phyloP scores from a whole-genome alignment of 1,284 basidiomycete species.

The Cryptococcus sp. region DNA sequence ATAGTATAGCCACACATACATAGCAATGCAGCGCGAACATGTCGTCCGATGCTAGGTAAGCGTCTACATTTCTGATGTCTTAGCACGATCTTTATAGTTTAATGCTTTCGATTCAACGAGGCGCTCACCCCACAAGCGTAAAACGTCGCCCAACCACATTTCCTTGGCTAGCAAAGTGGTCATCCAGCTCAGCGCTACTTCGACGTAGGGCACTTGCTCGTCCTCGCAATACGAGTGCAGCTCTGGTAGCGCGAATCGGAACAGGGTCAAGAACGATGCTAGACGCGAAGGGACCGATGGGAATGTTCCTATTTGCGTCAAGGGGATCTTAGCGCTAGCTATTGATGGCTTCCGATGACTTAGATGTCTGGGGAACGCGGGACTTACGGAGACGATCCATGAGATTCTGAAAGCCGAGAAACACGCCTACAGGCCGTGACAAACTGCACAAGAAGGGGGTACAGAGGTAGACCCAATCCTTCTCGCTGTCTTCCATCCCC shows the following conservation, averaged over 20 bases:
- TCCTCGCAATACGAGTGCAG: slow-evolving; percentile 51
- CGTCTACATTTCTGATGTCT: slow-evolving; percentile 25
- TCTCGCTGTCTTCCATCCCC: slow-evolving; percentile 22
- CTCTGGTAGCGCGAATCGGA: slow-evolving; percentile 45
- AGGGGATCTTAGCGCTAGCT: neutral
- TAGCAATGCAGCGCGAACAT: slow-evolving; percentile 52
- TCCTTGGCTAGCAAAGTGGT: slow-evolving; percentile 44
- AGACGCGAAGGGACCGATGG: slow-evolving; percentile 45
- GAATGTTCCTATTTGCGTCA: slow-evolving; percentile 27
- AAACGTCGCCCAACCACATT: slow-evolving; percentile 50
- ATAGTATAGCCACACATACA: slow-evolving; percentile 48
- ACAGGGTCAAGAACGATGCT: slow-evolving; percentile 45
- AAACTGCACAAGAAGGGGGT: slow-evolving; percentile 49
- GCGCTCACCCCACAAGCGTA: slow-evolving; percentile 48
- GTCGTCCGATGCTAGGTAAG: slow-evolving; percentile 48
- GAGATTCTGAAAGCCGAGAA: slow-evolving; percentile 42
- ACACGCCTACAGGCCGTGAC: slow-evolving; percentile 40
- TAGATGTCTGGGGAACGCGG: neutral
- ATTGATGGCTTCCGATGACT: neutral
- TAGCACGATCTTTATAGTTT: too few species aligned
- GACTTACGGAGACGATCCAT: slow-evolving; percentile 44
- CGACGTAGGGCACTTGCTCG: slow-evolving; percentile 48
- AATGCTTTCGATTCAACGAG: too few species aligned
- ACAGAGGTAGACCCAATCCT: slow-evolving; percentile 46
- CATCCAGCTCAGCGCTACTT: slow-evolving; percentile 49